Conservation (phyloP, 148 eudicot species). For the Chenopodium formosanum region DNA sequence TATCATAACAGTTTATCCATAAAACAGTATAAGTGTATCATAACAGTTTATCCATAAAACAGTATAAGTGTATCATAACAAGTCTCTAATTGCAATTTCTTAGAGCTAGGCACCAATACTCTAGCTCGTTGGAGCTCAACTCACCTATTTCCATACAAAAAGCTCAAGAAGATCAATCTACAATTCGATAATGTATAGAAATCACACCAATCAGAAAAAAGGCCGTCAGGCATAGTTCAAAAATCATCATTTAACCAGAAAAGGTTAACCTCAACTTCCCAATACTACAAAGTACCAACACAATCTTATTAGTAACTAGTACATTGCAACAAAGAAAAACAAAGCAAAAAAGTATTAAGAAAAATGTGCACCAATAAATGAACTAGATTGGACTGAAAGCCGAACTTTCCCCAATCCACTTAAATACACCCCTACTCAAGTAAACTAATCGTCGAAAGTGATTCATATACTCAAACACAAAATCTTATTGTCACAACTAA, state of each 20-base stretch:
- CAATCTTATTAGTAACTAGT: background rate
- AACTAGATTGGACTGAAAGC: too few species aligned
- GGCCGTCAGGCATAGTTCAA: background rate
- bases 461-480: too few species aligned
- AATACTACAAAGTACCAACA: background rate
- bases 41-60: background rate
- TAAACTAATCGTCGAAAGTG: too few species aligned
- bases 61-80: background rate
- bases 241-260: background rate
- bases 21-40: too few species aligned
- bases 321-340: too few species aligned
- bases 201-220: background rate
- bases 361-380: too few species aligned
- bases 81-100: background rate
- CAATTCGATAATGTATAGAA: background rate
- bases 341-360: too few species aligned
- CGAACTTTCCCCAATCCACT: too few species aligned
- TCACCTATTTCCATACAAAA: background rate
- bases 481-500: background rate
- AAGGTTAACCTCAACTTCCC: background rate
- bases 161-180: background rate
- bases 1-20: background rate
- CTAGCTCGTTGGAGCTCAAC: background rate
- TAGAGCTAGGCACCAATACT: too few species aligned
- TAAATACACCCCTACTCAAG: too few species aligned